Evolutionary conservation across 192 early-diverging fungal species (phyloP), one percentile per base, ranked within the genome.

Genomic region (Thamnidium elegans): DNA sequence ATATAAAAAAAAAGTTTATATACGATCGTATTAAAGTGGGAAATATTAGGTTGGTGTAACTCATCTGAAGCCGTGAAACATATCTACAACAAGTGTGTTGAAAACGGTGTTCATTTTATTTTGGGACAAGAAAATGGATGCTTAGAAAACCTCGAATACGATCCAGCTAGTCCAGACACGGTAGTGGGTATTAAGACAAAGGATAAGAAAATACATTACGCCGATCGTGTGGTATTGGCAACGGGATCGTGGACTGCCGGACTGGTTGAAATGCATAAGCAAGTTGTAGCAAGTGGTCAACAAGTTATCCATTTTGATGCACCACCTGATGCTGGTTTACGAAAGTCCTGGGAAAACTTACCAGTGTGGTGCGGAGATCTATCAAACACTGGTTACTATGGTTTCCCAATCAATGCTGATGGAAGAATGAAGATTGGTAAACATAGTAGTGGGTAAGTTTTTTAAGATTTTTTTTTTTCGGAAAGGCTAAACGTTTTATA

Each of bases 281-380:
- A 76, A 9, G 44, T 85, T 21, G 51, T 65, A 3, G 71, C 83
- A 7, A 67, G 72, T 17, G 83, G 75, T 39, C 79, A 82, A 60
- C 64, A 78, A 15, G 83, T 85, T 21, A 43, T 84, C 1, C 81
- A 84, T 9, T 66, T 82, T 58, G 62, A 66, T 26, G 55, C 75
- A 42, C 68, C 75, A 4, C n/a, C 19, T 19, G 55, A 56, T 19
- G 31, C 55, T 10, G 7, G 0, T 9, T 14, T 45, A 20, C 45
- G 21, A 7, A 59, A 69, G 53, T 46, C 21, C 13, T 59, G 63
- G 14, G 50, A 43, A 15, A 54, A 59, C 9, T 74, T 71, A 19
- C 79, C 81, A 14, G 76, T 84, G 13, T 84, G 82, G 82, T 69
- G 71, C 50, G 82, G 73, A 1, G 79, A 83, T 66, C 58, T 83